phyloP scores from a whole-genome alignment of 139 green algal genomes.

The Tetradesmus obliquus region DNA sequence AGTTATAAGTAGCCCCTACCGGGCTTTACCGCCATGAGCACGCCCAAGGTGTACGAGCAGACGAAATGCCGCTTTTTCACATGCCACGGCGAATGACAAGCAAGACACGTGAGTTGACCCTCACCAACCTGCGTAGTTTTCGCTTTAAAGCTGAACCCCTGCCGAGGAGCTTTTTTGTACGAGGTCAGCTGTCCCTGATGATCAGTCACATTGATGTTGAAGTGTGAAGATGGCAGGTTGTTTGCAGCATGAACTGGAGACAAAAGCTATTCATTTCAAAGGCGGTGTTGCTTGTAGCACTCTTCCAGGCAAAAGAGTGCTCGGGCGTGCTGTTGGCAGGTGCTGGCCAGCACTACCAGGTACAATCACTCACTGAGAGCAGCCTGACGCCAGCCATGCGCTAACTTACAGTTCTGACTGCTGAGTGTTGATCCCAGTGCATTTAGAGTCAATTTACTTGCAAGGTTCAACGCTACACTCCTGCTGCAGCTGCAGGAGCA shows the following conservation, averaged over 20 bases:
- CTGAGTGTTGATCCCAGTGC: too few species aligned
- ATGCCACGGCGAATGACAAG: background rate
- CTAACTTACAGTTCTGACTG: background rate
- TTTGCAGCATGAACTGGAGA: background rate
- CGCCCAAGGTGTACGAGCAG: background rate
- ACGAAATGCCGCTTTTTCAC: background rate
- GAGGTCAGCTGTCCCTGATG: background rate
- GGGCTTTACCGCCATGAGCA: too few species aligned
- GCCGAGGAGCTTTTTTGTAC: background rate
- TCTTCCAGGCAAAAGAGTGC: background rate
- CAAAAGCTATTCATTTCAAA: background rate
- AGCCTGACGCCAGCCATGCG: background rate
- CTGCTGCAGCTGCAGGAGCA: background rate
- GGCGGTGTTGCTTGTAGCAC: background rate
- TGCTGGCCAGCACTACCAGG: background rate
- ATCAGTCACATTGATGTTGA: background rate
- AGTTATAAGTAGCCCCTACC: too few species aligned
- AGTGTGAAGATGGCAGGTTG: background rate
- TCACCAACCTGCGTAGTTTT: background rate
- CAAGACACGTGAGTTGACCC: background rate
- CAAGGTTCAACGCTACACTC: background rate
- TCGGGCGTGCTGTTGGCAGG: background rate
- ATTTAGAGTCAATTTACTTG: background rate
- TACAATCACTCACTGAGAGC: background rate
- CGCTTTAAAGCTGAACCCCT: background rate